Base-by-base conservation (phyloP, 2,329 filamentous ascomycete genomes). In the Mariannaea sp. region DNA sequence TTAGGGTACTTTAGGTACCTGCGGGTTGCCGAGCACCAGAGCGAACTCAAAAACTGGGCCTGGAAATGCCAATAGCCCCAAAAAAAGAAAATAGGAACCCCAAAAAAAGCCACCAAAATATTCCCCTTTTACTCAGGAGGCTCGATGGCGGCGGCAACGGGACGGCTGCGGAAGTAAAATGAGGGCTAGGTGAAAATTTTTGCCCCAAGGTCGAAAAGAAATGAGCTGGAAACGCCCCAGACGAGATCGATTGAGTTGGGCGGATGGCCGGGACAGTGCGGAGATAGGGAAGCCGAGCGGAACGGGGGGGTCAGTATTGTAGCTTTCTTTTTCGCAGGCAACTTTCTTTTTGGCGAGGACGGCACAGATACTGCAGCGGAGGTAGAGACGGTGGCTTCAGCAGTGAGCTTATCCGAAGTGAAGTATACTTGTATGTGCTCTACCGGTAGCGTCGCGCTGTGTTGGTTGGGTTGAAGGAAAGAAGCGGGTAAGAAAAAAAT, bases 1-100 rank as follows among this genome's bases (percentile, higher is more conserved):
- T n/a, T n/a, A n/a, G n/a, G n/a, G n/a, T n/a, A n/a, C n/a, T n/a
- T n/a, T n/a, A n/a, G n/a, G n/a, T n/a, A n/a, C n/a, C n/a, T n/a
- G 49, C 50, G 44, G 44, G 50, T 53, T 53, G 50, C 50, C 44
- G 50, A 53, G 50, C 50, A 53, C 50, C 50, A 44, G 42, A 44
- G 41, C 27, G 32, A 19, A 22, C 40, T 29, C 17, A 52, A 52
- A 48, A 47, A 47, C 10, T 19, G 26, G 44, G 38, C 32, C 38
- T 14, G 22, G 14, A 38, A 14, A 38, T n/a, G 32, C 16, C 22
- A 44, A 32, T n/a, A 35, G 19, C n/a, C 22, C 22, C 5, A 24
- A 24, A 24, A 24, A 24, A 5, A n/a, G n/a, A n/a, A n/a, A n/a
- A n/a, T n/a, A n/a, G n/a, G n/a, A n/a, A n/a, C n/a, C n/a, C 22